Evolutionary conservation across 495 filamentous ascomycete genomes (phyloP).

Genomic region (Aspergillus wentii): DNA sequence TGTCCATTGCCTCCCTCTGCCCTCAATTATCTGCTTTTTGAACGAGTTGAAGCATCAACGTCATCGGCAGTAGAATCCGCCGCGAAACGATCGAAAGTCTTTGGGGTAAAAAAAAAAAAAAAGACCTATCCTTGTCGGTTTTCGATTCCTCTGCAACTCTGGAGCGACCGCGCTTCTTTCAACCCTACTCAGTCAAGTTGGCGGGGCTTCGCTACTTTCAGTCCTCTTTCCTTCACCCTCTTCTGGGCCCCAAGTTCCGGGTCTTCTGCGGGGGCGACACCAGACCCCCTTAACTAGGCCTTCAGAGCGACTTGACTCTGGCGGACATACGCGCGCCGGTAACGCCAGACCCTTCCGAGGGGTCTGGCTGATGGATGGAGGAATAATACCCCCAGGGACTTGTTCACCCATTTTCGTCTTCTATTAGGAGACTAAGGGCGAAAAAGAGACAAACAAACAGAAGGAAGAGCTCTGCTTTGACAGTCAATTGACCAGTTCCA

Average conservation of each 20-base stretch:
- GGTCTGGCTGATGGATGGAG: slow-evolving; percentile 47
- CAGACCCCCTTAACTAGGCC: slow-evolving; percentile 91
- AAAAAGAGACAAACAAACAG: neutral
- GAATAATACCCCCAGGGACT: slow-evolving; percentile 28
- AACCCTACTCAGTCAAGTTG: slow-evolving; percentile 79
- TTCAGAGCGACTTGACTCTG: slow-evolving; percentile 25
- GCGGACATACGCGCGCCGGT: slow-evolving; percentile 38
- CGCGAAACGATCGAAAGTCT: slow-evolving; percentile 1
- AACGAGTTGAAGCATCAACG: slow-evolving; percentile 1
- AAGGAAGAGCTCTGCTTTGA: neutral
- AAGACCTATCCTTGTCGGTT: slow-evolving; percentile 13
- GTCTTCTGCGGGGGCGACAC: slow-evolving; percentile 93
- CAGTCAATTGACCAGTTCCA: neutral
- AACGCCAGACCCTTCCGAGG: slow-evolving; percentile 43
- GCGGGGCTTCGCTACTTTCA: slow-evolving; percentile 75
- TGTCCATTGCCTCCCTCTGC: neutral
- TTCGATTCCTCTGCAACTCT: slow-evolving; percentile 19
- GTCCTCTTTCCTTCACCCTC: slow-evolving; percentile 84
- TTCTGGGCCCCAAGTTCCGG: slow-evolving; percentile 86
- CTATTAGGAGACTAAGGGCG: neutral
- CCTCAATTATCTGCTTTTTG: no score
- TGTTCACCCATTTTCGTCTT: slow-evolving; percentile 30
- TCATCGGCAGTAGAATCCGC: no score
- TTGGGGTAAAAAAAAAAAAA: neutral
- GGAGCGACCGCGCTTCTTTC: slow-evolving; percentile 34